phyloP scores from a whole-genome alignment of 176 grass and related monocot species.

The Oryza punctata region DNA sequence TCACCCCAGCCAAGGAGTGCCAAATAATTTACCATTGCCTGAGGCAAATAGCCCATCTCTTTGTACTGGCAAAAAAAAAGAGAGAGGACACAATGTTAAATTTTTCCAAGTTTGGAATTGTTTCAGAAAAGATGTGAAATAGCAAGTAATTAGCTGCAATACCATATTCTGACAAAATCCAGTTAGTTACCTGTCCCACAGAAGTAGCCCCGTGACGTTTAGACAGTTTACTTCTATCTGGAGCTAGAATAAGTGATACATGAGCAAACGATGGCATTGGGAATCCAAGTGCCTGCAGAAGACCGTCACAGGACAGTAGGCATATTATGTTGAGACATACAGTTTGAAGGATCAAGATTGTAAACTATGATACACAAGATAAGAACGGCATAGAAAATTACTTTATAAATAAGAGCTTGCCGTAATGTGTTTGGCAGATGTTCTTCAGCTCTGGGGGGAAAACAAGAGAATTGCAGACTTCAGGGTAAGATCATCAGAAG shows the following conservation, averaged over 20 bases:
- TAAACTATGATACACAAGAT: not conserved
- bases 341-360: not conserved
- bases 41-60: slow-evolving; percentile 98
- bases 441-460: slow-evolving; percentile 81
- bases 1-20: slow-evolving; percentile 95
- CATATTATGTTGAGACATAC: not conserved
- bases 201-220: slow-evolving; percentile 99
- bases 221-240: slow-evolving; percentile 98
- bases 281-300: slow-evolving; percentile 84
- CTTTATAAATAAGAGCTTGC: slow-evolving; percentile 97
- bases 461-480: slow-evolving; percentile 2
- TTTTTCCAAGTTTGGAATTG: not conserved
- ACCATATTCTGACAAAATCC: slow-evolving; percentile 2
- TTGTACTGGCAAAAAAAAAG: slow-evolving; percentile 72
- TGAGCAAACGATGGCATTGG: slow-evolving; percentile 98
- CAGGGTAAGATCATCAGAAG: not conserved
- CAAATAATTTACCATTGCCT: slow-evolving; percentile 96
- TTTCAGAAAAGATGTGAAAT: not conserved
- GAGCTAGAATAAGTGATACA: slow-evolving; percentile 95
- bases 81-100: slow-evolving; percentile 8
- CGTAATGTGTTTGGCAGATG: slow-evolving; percentile 98
- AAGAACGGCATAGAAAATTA: slow-evolving; percentile 35
- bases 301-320: slow-evolving; percentile 7
- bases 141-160: not conserved
- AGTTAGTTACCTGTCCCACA: slow-evolving; percentile 76